phyloP scores from a whole-genome alignment of 2,329 filamentous ascomycete species.

The Claviceps sp. region DNA sequence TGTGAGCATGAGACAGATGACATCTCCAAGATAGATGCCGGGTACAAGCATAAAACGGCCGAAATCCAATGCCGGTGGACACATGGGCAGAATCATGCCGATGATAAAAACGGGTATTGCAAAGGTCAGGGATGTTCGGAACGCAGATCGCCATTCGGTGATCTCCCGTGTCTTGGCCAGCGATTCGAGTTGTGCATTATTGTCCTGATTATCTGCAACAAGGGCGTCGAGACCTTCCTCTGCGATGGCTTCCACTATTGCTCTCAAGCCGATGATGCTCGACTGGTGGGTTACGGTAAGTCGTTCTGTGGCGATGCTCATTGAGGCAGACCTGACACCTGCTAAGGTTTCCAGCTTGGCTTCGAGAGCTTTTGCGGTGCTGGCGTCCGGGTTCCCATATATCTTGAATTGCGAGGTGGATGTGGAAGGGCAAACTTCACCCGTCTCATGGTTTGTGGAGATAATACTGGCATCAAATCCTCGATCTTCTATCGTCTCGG shows the following conservation, averaged over 20 bases:
- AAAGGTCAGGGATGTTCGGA: constrained; percentile 64
- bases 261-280: constrained; percentile 60
- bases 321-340: constrained; percentile 60
- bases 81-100: constrained; percentile 91
- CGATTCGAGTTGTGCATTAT: constrained; percentile 91
- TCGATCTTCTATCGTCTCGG: constrained; percentile 72
- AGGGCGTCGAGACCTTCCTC: constrained; percentile 76
- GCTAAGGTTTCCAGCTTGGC: constrained; percentile 47
- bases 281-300: constrained; percentile 63
- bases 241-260: constrained; percentile 72
- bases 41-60: constrained; percentile 52
- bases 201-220: constrained; percentile 83
- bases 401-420: constrained; percentile 67
- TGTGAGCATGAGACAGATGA: constrained; percentile 72
- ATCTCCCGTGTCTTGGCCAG: constrained; percentile 94
- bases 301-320: constrained; percentile 62
- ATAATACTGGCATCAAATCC: constrained; percentile 81
- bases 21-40: constrained; percentile 77
- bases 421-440: constrained; percentile 39
- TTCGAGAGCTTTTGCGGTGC: constrained; percentile 60
- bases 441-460: constrained; percentile 52
- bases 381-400: constrained; percentile 63
- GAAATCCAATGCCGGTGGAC: constrained; percentile 60
- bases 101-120: constrained; percentile 83
- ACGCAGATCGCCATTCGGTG: constrained; percentile 76